Percentiles rank a stretch among this genome's conserved stretches.
Conservation (phyloP, 345 rosid genomes). For the Citrus trifoliata region DNA sequence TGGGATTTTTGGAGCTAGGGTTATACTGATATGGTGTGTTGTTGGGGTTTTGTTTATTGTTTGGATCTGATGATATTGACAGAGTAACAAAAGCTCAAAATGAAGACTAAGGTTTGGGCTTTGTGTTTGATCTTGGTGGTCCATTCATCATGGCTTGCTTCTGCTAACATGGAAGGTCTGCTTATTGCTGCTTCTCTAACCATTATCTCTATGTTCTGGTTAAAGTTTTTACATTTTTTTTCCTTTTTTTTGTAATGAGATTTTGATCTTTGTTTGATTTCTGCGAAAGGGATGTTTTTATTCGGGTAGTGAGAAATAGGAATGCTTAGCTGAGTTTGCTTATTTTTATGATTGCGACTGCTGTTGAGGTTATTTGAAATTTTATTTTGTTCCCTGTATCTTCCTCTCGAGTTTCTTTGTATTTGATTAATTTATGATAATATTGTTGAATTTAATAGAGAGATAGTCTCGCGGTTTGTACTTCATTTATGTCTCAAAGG, state of each 20-base stretch:
- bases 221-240: not conserved
- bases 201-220: slow-evolving; percentile 8
- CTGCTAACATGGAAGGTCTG: slow-evolving; percentile 88
- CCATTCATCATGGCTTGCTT: slow-evolving; percentile 49
- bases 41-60: slow-evolving; percentile 39
- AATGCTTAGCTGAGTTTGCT: not conserved
- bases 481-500: slow-evolving; percentile 11
- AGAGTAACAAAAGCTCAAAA: slow-evolving; percentile 15
- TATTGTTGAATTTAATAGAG: slow-evolving; percentile 2
- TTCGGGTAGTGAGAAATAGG: not conserved
- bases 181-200: not conserved
- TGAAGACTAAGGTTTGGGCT: slow-evolving; percentile 31
- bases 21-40: slow-evolving; percentile 41
- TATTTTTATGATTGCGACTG: slow-evolving; percentile 4
- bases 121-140: slow-evolving; percentile 49
- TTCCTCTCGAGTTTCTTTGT: not conserved
- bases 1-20: slow-evolving; percentile 31
- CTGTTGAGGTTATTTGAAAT: not conserved
- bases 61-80: slow-evolving; percentile 71
- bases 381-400: not conserved
- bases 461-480: not conserved
- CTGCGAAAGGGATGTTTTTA: not conserved
- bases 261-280: slow-evolving; percentile 20
- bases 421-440: not conserved
- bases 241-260: not conserved